Base-by-base conservation (phyloP, 176 grass and related monocot species). In the Zizania latifolia region DNA sequence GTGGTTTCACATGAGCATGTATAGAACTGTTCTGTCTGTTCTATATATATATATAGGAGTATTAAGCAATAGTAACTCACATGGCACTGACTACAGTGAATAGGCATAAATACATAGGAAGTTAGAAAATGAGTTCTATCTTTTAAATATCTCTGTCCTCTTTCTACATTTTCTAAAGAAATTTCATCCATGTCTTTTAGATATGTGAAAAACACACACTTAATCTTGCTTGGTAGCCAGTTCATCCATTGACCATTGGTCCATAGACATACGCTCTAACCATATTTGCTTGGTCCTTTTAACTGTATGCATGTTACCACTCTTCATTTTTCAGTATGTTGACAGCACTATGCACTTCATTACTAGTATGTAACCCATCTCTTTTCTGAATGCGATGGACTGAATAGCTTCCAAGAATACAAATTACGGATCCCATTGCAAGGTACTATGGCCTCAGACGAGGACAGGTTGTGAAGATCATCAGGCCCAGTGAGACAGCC, bases 401-500 rank as follows among this genome's bases (percentile, higher is more conserved):
- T n/a, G 45, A 85, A 74, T 81, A 96, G 89, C 86, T 96, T 82
- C 92, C 89, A 33, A 91, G 89, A 86, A 96, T 96, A 80, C 92
- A 96, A 71, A 86, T 92, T 26, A 89, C 92, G 1, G 92, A 96
- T 55, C 92, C 92, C 6, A 78, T 96, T 77, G 89, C 92, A 60
- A 91, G 92, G 58, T 96, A 92, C 51, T 92, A 96, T 12, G 92
- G 89, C 31, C 92, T 96, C 40, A 92, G 46, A 57, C 83, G 92
- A 65, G 92, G 92, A 21, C 83, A 87, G 28, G 89, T 92, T n/a
- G 92, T 96, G 58, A 96, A 96, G 77, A 92, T 96, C 69, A 96
- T 96, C 82, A 90, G 89, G 4, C 89, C 92, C 56, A 92, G 92
- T 24, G 92, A 92, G 83, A 96, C 92, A 29, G 89, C 92, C 0